phyloP scores from a whole-genome alignment of 2,329 filamentous ascomycete species.

The Pseudocercospora fijiensis region DNA sequence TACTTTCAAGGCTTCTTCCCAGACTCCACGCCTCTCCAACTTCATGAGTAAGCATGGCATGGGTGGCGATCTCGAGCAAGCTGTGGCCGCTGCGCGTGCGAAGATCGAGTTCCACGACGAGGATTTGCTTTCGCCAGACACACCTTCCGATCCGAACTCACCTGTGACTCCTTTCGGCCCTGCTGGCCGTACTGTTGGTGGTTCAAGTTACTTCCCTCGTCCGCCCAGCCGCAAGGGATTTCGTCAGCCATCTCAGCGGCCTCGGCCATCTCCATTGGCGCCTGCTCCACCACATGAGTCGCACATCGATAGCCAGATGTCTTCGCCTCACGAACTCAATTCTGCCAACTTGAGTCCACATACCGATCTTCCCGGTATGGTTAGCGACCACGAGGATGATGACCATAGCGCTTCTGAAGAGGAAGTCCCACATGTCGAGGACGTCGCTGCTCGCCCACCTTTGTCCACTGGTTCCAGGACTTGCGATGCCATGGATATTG shows the following conservation, averaged over 20 bases:
- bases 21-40: conserved; percentile 45
- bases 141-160: conserved; percentile 25
- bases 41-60: conserved; percentile 44
- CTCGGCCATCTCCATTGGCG: conserved; percentile 36
- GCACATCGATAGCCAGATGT: conserved; percentile 29
- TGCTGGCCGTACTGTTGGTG: conserved; percentile 24
- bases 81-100: conserved; percentile 29
- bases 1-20: conserved; percentile 41
- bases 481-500: conserved; percentile 38
- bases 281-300: conserved; percentile 19
- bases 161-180: conserved; percentile 23
- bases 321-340: conserved; percentile 32
- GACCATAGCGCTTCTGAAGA: conserved; percentile 40
- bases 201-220: conserved; percentile 22
- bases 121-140: conserved; percentile 32
- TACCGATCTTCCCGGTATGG: conserved; percentile 50
- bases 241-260: conserved; percentile 30
- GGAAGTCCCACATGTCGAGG: conserved; percentile 29
- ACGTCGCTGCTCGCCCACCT: conserved; percentile 30
- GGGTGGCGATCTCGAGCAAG: conserved; percentile 40
- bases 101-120: conserved; percentile 29
- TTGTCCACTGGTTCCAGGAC: conserved; percentile 26
- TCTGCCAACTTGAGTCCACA: conserved; percentile 46
- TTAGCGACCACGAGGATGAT: conserved; percentile 53
- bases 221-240: conserved; percentile 35